Base-by-base conservation (phyloP, 2,329 filamentous ascomycete species). In the Xylariales sp. region DNA sequence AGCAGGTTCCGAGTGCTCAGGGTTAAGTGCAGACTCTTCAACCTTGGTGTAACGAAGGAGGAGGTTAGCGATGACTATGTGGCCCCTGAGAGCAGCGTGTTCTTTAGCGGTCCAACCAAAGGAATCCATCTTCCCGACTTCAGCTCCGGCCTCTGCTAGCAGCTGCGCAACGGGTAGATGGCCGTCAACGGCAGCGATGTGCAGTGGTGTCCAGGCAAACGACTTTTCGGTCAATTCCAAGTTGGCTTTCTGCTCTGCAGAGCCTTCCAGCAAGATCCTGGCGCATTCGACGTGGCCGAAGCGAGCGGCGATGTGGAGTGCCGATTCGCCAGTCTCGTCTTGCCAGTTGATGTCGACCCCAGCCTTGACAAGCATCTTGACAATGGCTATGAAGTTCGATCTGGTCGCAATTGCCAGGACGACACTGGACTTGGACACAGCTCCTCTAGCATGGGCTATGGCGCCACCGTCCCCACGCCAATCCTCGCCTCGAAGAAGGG, bases 21-120 rank as follows among this genome's bases (percentile, higher is more conserved):
- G 56, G 18, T 51, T 47, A 18, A 48, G 55, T 12, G 52, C 45
- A 9, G 40, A 54, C 46, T 56, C 57, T 4, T 49, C 46, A 4
- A 47, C 45, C 4, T 45, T 51, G 3, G 66, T 76, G 31, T 84
- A 68, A 24, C 76, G 66, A 10, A 76, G 76, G 15, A 97, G 73
- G 25, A 80, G 75, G 32, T 74, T 71, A 5, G 89, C 87, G 55
- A 97, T 89, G 1, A 78, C 72, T 51, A 97, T 76, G 60, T 98
- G 90, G 0, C 93, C 93, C 59, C 93, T 76, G 38, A 98, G 68
- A 1, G 90, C 86, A 18, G 93, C 91, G 61, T 98, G 93, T 58
- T 98, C 93, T 58, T 84, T 88, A 1, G 90, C 85, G 3, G 86
- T 93, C 93, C 93, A 98, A 7, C 91, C 91, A 32, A 89, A 96